These are phyloP conservation scores for Nematodospora anomalae DNA, from an alignment of 1,139 yeast genomes.

Conservation along the genomic window DNA sequence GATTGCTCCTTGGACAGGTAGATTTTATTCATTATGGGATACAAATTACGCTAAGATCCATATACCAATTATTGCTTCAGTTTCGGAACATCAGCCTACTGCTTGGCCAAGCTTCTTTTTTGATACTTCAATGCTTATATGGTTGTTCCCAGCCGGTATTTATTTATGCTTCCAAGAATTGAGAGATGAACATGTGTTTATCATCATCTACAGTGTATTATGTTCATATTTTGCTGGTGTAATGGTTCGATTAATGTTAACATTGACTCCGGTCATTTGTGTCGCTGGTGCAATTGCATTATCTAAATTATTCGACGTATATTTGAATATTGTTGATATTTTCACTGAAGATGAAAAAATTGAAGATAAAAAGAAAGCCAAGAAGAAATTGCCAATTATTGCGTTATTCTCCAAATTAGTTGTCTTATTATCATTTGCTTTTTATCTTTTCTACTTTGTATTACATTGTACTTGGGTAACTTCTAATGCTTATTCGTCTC, in stretches of 20 bases:
- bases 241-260: conserved; percentile 97
- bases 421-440: conserved; percentile 69
- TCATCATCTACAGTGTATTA: conserved; percentile 84
- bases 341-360: conserved; percentile 20
- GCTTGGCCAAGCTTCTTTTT: conserved; percentile 99
- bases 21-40: conserved; percentile 98
- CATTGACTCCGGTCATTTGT: conserved; percentile 94
- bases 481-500: conserved; percentile 92
- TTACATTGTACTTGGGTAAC: conserved; percentile 98
- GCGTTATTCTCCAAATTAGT: conserved; percentile 54
- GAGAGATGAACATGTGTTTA: conserved; percentile 88
- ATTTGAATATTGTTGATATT: conserved; percentile 63
- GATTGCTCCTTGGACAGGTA: conserved; percentile 99
- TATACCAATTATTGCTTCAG: conserved; percentile 98
- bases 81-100: conserved; percentile 98
- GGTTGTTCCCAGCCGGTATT: conserved; percentile 99
- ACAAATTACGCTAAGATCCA: conserved; percentile 96
- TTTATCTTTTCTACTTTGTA: conserved; percentile 80
- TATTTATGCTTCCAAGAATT: conserved; percentile 87
- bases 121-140: conserved; percentile 87
- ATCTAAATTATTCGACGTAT: conserved; percentile 80
- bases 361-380: conserved; percentile 12
- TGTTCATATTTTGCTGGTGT: conserved; percentile 99
- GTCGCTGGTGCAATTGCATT: conserved; percentile 85
- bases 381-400: conserved; percentile 28